These are phyloP conservation scores for Saccharomycopsis sp. DNA, from an alignment of 805 yeast species.

Conservation along the genomic window DNA sequence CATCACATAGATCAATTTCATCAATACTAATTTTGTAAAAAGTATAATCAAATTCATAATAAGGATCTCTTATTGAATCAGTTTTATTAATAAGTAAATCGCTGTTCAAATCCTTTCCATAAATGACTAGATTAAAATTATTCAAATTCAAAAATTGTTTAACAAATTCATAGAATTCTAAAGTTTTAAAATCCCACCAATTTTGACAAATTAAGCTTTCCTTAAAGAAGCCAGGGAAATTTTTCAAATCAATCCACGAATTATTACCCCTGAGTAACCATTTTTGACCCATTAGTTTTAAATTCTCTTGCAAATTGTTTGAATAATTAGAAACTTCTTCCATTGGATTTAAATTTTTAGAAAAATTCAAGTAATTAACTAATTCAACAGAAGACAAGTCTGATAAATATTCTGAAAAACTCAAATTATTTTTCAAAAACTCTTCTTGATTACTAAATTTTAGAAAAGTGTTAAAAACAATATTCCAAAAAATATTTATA, in stretches of 20 bases:
- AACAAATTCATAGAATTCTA: conserved; percentile 27
- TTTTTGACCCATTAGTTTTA: conserved; percentile 23
- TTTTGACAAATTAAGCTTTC: conserved; percentile 21
- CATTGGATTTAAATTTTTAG: conserved; percentile 29
- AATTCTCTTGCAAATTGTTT: conserved; percentile 29
- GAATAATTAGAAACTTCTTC: conserved; percentile 38
- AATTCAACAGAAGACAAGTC: conserved; percentile 39
- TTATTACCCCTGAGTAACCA: conserved; percentile 37
- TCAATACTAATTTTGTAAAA: conserved; percentile 3
- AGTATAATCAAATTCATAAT: conserved; percentile 36
- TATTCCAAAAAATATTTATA: not conserved
- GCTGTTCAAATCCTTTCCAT: conserved; percentile 22
- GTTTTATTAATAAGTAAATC: not conserved
- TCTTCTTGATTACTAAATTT: not conserved
- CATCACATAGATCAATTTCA: not conserved
- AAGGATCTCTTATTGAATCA: conserved; percentile 25
- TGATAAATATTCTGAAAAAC: conserved; percentile 30
- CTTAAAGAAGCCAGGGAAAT: conserved; percentile 20
- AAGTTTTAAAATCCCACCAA: conserved; percentile 37
- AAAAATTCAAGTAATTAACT: conserved; percentile 35
- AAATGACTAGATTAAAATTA: conserved; percentile 28
- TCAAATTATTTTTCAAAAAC: no score
- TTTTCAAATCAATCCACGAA: conserved; percentile 21
- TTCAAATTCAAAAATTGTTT: conserved; percentile 20
- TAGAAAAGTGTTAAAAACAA: not conserved